Evolutionary conservation across 106 monocot genomes (phyloP).

Genomic region (Acanthochlamys bracteata): DNA sequence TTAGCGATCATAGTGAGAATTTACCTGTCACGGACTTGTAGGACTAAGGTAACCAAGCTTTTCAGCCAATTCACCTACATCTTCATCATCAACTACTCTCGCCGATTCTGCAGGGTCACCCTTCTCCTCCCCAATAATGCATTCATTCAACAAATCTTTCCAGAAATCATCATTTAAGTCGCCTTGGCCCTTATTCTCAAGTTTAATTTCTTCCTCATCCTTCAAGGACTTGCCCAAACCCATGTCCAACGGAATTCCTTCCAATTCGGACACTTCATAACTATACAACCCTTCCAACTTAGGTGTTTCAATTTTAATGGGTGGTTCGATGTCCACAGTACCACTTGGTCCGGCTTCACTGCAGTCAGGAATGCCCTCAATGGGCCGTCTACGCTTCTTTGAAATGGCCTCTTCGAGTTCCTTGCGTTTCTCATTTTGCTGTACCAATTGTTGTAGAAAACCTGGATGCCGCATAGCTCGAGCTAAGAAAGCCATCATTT

Average conservation of each 20-base stretch:
- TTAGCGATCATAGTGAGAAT: neutral
- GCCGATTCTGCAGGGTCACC: conserved; percentile 2
- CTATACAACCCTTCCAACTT: neutral
- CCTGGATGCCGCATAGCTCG: conserved; percentile 1
- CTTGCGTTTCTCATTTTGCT: conserved; percentile 39
- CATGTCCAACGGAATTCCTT: conserved; percentile 21
- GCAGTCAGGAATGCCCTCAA: conserved; percentile 11
- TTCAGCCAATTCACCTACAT: conserved; percentile 21
- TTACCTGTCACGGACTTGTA: neutral
- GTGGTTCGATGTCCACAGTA: neutral
- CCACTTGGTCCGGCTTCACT: conserved; percentile 1
- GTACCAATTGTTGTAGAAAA: conserved; percentile 10
- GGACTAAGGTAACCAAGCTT: conserved; percentile 15
- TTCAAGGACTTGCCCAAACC: conserved; percentile 1
- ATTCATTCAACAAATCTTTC: conserved; percentile 40
- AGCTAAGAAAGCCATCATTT: conserved; percentile 3
- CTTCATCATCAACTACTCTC: conserved; percentile 9
- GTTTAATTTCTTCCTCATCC: neutral
- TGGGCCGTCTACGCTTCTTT: conserved; percentile 39
- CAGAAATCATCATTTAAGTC: conserved; percentile 48
- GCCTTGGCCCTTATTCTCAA: conserved; percentile 9
- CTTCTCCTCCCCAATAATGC: conserved; percentile 29
- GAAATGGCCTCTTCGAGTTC: conserved; percentile 51
- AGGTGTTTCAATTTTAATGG: conserved; percentile 11
- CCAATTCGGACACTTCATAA: conserved; percentile 14